A percentile compares a stretch with the other conserved stretches of the same genome.
Conservation (phyloP, 2,329 filamentous ascomycete species). For the Fusarium domesticum region DNA sequence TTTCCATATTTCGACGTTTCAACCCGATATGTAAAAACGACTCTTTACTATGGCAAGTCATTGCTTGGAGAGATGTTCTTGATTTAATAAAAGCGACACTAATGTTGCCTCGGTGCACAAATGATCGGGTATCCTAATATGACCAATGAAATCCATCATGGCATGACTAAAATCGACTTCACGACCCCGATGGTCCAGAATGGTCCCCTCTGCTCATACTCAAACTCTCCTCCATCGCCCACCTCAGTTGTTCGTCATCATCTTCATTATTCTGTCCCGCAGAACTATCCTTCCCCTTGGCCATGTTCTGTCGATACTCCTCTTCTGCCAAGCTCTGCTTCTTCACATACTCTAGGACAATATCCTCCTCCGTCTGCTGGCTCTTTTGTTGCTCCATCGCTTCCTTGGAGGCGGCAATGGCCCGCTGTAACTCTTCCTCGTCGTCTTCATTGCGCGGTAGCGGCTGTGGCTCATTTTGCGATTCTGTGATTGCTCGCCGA, state of each 20-base stretch:
- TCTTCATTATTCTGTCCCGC: conserved; percentile 37
- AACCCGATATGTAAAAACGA: too few relatives aligned
- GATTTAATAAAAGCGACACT: too few relatives aligned
- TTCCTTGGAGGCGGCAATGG: conserved; percentile 40
- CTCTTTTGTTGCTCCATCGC: conserved; percentile 40
- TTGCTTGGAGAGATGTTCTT: too few relatives aligned
- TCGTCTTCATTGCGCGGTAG: conserved; percentile 32
- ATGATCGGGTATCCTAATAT: neutral
- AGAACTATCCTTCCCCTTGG: conserved; percentile 37
- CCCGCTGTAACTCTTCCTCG: conserved; percentile 36
- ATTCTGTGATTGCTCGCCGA: conserved; percentile 42
- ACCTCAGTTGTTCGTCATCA: conserved; percentile 52
- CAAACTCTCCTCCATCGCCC: conserved; percentile 56
- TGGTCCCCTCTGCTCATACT: conserved; percentile 35
- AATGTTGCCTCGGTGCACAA: too few relatives aligned
- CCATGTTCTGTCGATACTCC: conserved; percentile 40
- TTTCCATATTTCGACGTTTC: too few relatives aligned
- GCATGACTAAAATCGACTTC: conserved; percentile 2
- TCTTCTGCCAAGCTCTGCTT: conserved; percentile 72
- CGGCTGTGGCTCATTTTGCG: conserved; percentile 29
- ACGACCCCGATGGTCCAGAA: conserved; percentile 26
- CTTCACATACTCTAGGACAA: conserved; percentile 71
- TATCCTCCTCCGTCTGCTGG: conserved; percentile 62
- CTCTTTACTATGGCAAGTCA: too few relatives aligned
- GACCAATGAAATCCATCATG: neutral